phyloP scores from a whole-genome alignment of 2,329 filamentous ascomycete species.

The Dichotomopilus funicola region DNA sequence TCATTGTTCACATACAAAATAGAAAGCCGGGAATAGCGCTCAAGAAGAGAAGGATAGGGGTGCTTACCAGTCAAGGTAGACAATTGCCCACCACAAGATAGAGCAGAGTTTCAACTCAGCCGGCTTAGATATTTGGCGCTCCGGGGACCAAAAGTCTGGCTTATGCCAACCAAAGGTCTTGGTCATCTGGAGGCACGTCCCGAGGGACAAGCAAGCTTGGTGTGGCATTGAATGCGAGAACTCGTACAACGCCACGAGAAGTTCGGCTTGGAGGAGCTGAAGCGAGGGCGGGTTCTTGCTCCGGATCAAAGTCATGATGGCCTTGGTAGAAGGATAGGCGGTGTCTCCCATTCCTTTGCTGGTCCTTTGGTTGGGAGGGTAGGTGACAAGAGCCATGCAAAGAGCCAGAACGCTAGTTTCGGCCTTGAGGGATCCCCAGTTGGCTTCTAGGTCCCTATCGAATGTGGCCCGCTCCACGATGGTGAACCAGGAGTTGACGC shows the following conservation, averaged over 20 bases:
- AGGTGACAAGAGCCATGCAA: constrained; percentile 27
- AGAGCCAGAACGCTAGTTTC: constrained; percentile 24
- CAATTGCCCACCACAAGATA: constrained; percentile 28
- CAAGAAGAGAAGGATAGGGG: background rate
- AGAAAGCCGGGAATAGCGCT: too few species aligned
- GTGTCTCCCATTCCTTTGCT: constrained; percentile 21
- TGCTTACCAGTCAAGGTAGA: constrained; percentile 27
- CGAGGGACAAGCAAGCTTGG: constrained; percentile 27
- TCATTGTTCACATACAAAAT: background rate
- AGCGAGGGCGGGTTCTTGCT: constrained; percentile 23
- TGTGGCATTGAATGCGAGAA: constrained; percentile 26
- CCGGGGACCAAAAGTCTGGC: constrained; percentile 22
- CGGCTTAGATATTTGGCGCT: constrained; percentile 18
- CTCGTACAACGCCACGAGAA: constrained; percentile 28
- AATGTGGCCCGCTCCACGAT: constrained; percentile 24
- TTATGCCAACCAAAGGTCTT: constrained; percentile 26
- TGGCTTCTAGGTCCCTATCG: constrained; percentile 20
- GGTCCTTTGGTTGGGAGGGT: constrained; percentile 17
- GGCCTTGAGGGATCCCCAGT: constrained; percentile 25
- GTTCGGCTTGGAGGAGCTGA: constrained; percentile 24
- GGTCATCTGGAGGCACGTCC: constrained; percentile 25
- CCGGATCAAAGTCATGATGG: constrained; percentile 24
- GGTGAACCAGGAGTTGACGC: constrained; percentile 27
- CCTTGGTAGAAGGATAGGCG: constrained; percentile 25
- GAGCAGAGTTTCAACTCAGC: constrained; percentile 26